phyloP scores from a whole-genome alignment of 176 grass and related monocot genomes.

The Coix lacrymajobi region DNA sequence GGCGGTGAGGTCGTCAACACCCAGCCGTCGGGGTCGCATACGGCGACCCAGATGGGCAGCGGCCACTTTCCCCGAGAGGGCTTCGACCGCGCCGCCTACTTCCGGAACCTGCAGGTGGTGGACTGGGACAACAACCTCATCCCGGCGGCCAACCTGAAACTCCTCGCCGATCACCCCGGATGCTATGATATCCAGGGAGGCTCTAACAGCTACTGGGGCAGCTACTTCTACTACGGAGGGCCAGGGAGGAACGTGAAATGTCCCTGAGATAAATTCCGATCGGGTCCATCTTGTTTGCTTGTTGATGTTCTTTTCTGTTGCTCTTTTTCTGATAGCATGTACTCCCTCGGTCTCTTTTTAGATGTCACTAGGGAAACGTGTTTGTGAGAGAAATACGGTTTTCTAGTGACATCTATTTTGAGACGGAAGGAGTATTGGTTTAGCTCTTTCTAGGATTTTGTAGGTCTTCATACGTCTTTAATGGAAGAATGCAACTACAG shows the following conservation, averaged over 20 bases:
- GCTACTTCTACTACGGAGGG: constrained; percentile 85
- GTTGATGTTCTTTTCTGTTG: not conserved
- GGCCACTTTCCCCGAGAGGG: constrained; percentile 67
- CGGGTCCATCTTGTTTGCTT: not conserved
- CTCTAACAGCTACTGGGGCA: constrained; percentile 55
- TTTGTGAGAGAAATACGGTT: not conserved
- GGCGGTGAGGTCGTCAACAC: constrained; percentile 79
- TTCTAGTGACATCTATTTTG: too few relatives aligned
- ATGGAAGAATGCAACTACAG: not conserved
- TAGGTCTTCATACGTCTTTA: constrained; percentile 15
- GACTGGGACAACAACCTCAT: constrained; percentile 91
- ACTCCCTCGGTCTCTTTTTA: too few relatives aligned
- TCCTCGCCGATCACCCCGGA: constrained; percentile 66
- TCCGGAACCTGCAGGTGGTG: constrained; percentile 76
- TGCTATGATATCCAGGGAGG: constrained; percentile 81
- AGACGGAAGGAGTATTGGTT: not conserved
- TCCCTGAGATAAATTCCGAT: constrained; percentile 21
- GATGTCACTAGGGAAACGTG: too few relatives aligned
- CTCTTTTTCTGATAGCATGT: too few relatives aligned
- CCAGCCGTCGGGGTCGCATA: constrained; percentile 48
- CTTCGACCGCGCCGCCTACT: constrained; percentile 72
- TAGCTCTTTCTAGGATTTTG: constrained; percentile 14
- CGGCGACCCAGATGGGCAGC: constrained; percentile 88
- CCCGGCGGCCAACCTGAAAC: constrained; percentile 45
- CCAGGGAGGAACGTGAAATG: constrained; percentile 73